Evolutionary conservation across 768 basidiomycete species (phyloP), one percentile per base, ranked within the genome.

Genomic region (Boletellus sp.): DNA sequence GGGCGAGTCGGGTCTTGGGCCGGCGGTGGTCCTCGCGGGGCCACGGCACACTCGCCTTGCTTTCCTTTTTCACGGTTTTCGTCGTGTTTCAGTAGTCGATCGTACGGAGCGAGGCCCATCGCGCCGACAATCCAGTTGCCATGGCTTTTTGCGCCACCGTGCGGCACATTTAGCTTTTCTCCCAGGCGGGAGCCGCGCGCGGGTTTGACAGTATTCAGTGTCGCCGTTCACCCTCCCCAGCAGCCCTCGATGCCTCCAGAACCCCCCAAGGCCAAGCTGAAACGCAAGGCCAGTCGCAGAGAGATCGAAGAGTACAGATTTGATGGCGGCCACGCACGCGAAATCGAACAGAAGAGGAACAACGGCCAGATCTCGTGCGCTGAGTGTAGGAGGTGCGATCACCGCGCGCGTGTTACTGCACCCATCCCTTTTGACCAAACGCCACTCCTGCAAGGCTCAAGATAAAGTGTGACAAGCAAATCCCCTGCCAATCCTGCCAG

Each of bases 401-500:
- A 76, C 71, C 75, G 74, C 63, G 58, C 71, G 67, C 68, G 47
- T 51, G 28, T 28, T 28, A 28, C 28, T 41, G 48, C 53, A 58
- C 53, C 59, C 40, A 58, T 48, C 48, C 44, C 42, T 44, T 54
- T 58, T 63, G 52, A 67, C 58, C 50, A 50, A 41, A 54, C 58
- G 37, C 24, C 35, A 33, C 16, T 8, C 36, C 15, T 20, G n/a
- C n/a, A 78, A 78, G 86, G 58, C 73, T 89, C 58, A 84, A 88
- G 75, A 87, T 89, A 65, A 87, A 86, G 63, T 89, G 86, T 72
- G 84, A 87, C 78, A 88, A 87, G 72, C 78, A 84, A 55, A 84
- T 87, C 47, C 87, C 87, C 10, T 88, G 86, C 62, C 83, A 86
- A 63, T 85, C 85, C 1, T 87, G 86, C 63, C 80, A 81, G 72